These are phyloP conservation scores for Crithidia mellificae DNA, from an alignment of 208 protist species.

Conservation along the genomic window DNA sequence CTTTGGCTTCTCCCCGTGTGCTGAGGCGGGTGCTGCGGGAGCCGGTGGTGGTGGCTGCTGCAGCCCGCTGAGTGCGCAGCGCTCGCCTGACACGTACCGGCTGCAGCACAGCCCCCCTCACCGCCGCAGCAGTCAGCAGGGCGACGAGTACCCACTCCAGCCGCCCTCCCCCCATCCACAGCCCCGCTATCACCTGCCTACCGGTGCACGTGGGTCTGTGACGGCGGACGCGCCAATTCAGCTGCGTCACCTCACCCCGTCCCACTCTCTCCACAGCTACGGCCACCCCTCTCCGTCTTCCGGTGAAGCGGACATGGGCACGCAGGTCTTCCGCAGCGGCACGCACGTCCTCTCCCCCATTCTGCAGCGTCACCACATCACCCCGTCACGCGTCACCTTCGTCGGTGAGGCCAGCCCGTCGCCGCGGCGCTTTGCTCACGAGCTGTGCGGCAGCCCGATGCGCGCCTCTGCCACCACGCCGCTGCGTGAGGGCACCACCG, in stretches of 20 bases:
- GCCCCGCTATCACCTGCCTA: too few species aligned
- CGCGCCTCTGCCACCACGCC: not conserved
- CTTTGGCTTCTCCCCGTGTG: too few species aligned
- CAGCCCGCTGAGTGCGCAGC: not conserved
- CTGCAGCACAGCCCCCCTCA: too few species aligned
- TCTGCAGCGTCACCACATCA: conserved; percentile 8
- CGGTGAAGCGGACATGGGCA: conserved; percentile 12
- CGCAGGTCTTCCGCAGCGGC: conserved; percentile 17
- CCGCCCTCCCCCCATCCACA: too few species aligned
- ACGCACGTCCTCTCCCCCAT: conserved; percentile 7
- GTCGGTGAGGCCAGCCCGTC: conserved; percentile 1
- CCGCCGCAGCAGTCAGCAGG: too few species aligned
- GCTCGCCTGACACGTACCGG: too few species aligned
- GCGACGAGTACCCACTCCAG: too few species aligned
- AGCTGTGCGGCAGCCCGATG: not conserved
- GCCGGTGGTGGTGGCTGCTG: not conserved
- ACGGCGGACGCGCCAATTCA: not conserved
- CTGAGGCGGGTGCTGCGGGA: too few species aligned
- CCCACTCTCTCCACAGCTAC: not conserved
- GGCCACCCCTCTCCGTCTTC: conserved; percentile 1
- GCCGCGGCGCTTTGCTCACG: not conserved
- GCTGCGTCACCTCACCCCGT: not conserved
- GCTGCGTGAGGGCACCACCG: too few species aligned
- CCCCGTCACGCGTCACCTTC: not conserved
- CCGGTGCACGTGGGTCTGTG: too few species aligned